Base-by-base conservation (phyloP, 352 stramenopile genomes). In the Globisporangium middletonii region DNA sequence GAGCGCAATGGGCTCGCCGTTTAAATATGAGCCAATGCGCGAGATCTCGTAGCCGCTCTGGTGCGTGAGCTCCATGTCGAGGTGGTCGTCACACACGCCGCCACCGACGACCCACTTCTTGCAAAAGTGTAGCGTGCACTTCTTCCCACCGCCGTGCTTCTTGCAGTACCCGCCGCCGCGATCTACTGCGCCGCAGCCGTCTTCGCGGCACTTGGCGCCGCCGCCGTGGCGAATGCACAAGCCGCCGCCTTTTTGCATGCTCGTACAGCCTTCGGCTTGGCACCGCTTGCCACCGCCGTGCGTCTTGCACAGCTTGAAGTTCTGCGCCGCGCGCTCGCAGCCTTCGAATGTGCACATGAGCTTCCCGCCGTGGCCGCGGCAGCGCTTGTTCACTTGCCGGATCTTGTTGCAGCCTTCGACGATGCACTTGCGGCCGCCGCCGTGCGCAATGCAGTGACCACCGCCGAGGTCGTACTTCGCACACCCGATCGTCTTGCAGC, bases 401-500 rank as follows among this genome's bases (percentile, higher is more conserved):
- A 89, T 92, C 73, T 95, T 95, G 46, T 79, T 71, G 33, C 87
- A 96, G 15, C 85, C 86, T 27, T 92, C 83, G 0, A 94, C 60
- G 50, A 93, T 67, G 57, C 87, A 96, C 57, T 91, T 89, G 27
- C 83, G 76, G 12, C 86, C 84, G 45, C 87, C 87, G 3, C 87
- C 87, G 16, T 96, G 87, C 0, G 80, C 77, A 45, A 94, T 95
- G 65, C 87, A 96, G 50, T 93, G 83, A 2, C 83, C 86, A 35
- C 86, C 80, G 11, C 83, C 83, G 37, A 93, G 67, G 46, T 93
- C 83, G 56, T 91, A 89, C 49, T 93, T 93, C 11, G 75, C 79
- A 67, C 83, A 93, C 6, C 79, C 83, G 23, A 83, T 63, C 1
- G 79, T 93, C 61, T 88, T 89, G 65, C 83, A 93, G 7, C 83